Evolutionary conservation across 1,284 basidiomycete species (phyloP).

Genomic region (Schizopora paradoxa): DNA sequence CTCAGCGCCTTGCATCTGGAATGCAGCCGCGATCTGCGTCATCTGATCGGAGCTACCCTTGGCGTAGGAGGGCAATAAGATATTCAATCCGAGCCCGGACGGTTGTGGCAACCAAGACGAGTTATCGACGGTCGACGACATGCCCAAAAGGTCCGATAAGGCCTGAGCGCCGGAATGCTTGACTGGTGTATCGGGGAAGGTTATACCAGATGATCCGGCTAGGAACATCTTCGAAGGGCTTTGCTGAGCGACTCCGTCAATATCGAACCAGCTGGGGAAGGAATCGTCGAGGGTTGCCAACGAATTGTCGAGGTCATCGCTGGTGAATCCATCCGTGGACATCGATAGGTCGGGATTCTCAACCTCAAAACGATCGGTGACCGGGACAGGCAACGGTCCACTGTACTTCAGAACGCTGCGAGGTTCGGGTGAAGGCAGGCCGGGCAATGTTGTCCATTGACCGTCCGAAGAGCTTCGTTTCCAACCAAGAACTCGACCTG

Average conservation of each 20-base stretch:
- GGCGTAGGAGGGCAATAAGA: conserved; percentile 9
- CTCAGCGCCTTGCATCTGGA: too few species aligned
- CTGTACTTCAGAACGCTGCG: conserved; percentile 8
- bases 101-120: conserved; percentile 7
- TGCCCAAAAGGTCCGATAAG: conserved; percentile 2
- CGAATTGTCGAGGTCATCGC: conserved; percentile 8
- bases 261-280: conserved; percentile 12
- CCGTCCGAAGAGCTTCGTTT: conserved; percentile 4
- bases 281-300: conserved; percentile 9
- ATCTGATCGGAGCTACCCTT: conserved; percentile 1
- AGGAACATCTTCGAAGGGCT: not conserved
- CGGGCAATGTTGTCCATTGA: conserved; percentile 8
- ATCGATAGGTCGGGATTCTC: conserved; percentile 1
- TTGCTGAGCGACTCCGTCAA: conserved; percentile 7
- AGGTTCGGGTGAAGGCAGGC: conserved; percentile 11
- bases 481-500: conserved; percentile 15
- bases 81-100: conserved; percentile 10
- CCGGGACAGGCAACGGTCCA: conserved; percentile 11
- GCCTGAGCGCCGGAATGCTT: conserved; percentile 6
- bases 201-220: not conserved
- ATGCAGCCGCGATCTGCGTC: too few species aligned
- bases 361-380: conserved; percentile 1
- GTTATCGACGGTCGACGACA: not conserved
- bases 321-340: conserved; percentile 1
- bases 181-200: conserved; percentile 15